Conservation (phyloP, 306 rosid genomes). For the Elaeagnus macrophylla region DNA sequence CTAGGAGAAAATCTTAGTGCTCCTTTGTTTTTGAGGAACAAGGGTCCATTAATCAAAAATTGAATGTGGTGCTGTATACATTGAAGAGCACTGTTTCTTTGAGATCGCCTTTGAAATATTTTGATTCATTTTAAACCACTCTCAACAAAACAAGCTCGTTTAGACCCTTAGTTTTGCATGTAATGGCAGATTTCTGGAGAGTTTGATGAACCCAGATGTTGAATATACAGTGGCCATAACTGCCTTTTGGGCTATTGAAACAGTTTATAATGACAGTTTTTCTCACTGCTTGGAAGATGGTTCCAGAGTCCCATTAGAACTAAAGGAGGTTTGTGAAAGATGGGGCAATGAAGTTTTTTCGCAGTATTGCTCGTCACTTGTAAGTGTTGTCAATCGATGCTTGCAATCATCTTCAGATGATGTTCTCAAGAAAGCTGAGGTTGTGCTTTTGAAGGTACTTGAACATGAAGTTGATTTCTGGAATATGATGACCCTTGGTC, state of each 20-base stretch:
- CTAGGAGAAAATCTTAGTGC: no score
- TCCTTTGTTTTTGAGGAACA: no score
- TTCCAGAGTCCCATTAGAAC: slow-evolving; percentile 47
- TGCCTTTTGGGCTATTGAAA: slow-evolving; percentile 70
- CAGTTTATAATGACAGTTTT: slow-evolving; percentile 84
- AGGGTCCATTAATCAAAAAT: no score
- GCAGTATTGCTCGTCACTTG: slow-evolving; percentile 50
- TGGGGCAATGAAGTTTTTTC: slow-evolving; percentile 78
- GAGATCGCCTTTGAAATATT: no score
- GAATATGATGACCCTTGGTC: slow-evolving; percentile 66
- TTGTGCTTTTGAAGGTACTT: slow-evolving; percentile 35
- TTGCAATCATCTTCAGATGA: slow-evolving; percentile 31
- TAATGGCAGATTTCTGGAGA: slow-evolving; percentile 57
- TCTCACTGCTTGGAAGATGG: slow-evolving; percentile 59
- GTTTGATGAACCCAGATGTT: slow-evolving; percentile 45
- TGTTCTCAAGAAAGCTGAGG: slow-evolving; percentile 42
- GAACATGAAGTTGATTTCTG: slow-evolving; percentile 72
- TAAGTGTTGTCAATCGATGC: slow-evolving; percentile 33
- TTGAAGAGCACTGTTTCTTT: no score
- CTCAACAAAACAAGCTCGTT: no score
- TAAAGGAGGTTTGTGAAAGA: slow-evolving; percentile 56
- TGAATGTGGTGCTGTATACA: no score
- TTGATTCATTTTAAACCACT: no score
- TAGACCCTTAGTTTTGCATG: background rate
- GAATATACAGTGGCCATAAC: slow-evolving; percentile 56